Base-by-base conservation (phyloP, 2,329 filamentous ascomycete species). In the Neofusicoccum cordaticola region DNA sequence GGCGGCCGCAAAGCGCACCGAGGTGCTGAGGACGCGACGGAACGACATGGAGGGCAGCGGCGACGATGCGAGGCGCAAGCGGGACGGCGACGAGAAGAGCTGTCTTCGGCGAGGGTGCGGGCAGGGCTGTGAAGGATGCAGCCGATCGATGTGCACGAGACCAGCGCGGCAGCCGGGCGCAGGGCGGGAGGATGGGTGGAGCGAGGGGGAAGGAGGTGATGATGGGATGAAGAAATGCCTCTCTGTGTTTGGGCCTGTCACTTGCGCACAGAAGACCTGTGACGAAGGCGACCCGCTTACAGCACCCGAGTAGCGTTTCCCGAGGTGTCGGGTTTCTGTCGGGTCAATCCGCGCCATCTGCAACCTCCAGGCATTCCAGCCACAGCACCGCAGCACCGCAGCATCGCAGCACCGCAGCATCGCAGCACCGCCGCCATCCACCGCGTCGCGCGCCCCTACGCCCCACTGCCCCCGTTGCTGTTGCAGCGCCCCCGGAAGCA, bases 361-460 rank as follows among this genome's bases (percentile, higher is more conserved):
- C 52, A 64, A 44, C 60, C 15, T 60, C 42, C 31, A 42, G 61
- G 41, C 66, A 68, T 56, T 66, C 67, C 64, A 66, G 34, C 34
- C 34, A 66, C 69, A 67, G 67, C 64, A 69, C 65, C 19, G 66
- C 22, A 11, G 27, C 53, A 44, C 62, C 13, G 13, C 37, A 39
- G 11, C 37, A 39, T 39, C 22, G 22, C 19, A 19, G 11, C 37
- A 39, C 22, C 22, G 22, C 19, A 19, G 19, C 19, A 19, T 19
- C 22, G 22, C 22, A 22, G 22, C 53, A 44, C 22, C 22, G 6
- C 53, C 12, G 19, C 22, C 22, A 7, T 5, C 22, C 53, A 19
- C 53, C 53, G 53, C 65, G 62, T 66, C 41, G 62, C 66, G 58
- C 67, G 68, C 66, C 71, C 11, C 69, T 68, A 72, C 75, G 74